Conservation (phyloP, 768 basidiomycete species). For the Crepidotus variabilis region DNA sequence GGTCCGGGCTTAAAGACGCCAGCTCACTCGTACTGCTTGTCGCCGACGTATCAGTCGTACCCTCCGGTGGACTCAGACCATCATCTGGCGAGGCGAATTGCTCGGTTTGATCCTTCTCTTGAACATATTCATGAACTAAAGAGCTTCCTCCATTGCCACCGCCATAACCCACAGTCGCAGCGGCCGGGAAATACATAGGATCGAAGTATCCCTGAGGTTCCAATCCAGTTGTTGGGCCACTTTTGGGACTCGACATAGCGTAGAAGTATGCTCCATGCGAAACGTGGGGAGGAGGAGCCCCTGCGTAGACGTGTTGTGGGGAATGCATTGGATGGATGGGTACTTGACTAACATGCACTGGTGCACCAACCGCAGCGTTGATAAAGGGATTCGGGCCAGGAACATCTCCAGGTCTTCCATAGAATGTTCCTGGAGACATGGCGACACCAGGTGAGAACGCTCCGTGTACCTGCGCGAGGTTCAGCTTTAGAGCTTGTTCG, state of each 20-base stretch:
- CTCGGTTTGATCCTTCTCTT: too few species aligned
- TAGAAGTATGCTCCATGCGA: slow-evolving; percentile 24
- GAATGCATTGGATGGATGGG: neutral
- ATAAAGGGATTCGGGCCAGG: slow-evolving; percentile 35
- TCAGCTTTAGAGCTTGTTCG: slow-evolving; percentile 16
- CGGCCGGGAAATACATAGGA: slow-evolving; percentile 33
- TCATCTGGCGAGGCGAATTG: too few species aligned
- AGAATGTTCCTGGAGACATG: slow-evolving; percentile 75
- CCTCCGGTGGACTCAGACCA: too few species aligned
- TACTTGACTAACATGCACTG: slow-evolving; percentile 28
- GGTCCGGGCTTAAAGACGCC: too few species aligned
- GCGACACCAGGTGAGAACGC: slow-evolving; percentile 69
- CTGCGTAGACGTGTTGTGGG: neutral
- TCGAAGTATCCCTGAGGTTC: slow-evolving; percentile 45
- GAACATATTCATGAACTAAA: neutral
- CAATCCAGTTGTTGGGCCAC: slow-evolving; percentile 14
- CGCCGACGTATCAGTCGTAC: too few species aligned
- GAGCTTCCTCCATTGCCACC: neutral
- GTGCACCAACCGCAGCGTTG: slow-evolving; percentile 45
- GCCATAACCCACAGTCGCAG: neutral
- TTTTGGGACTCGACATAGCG: slow-evolving; percentile 21
- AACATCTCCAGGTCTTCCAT: slow-evolving; percentile 51
- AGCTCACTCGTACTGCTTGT: too few species aligned
- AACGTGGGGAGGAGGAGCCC: neutral
- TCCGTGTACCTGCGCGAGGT: slow-evolving; percentile 18